Base-by-base conservation (phyloP, 768 basidiomycete species). In the Trametes cinnabarina region DNA sequence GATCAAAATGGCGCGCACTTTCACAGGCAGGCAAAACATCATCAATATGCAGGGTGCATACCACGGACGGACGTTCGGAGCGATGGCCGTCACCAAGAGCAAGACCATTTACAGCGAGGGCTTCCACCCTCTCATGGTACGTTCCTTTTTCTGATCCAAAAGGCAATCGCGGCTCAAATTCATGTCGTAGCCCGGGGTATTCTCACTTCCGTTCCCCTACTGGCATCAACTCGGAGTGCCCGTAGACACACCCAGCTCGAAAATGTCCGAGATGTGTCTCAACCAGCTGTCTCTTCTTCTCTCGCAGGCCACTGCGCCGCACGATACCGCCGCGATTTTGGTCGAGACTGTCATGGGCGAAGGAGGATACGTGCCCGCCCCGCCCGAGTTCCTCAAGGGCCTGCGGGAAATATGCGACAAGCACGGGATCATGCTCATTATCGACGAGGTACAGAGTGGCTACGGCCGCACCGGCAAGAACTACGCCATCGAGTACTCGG, bases 301-400 rank as follows among this genome's bases (percentile, higher is more conserved):
- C 58, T 74, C 76, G 48, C 95, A 98, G 71, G 92, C 94, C 71
- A 87, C 86, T 7, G 79, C 87, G 1, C 90, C 94, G 0, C 72
- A 74, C 4, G 95, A 98, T 70, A 95, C 94, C 0, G 93, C 95
- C 2, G 94, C 94, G n/a, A 87, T 98, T 67, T 74, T 98, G 62
- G 73, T 98, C 40, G 96, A 98, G 77, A 91, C 96, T 40, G 88
- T 98, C 1, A 79, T 98, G 28, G 95, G 94, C 23, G 96, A 98
- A 72, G 96, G 96, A 34, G 96, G 96, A 1, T 98, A 98, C 72
- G 90, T 97, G 15, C 86, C 92, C 26, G 92, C 94, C 0, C 92
- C 94, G 0, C 68, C 83, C 1, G 82, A 83, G 20, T 98, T 90
- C 77, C 72, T 98, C 58, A 79, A 82, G 44, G 92, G 92, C 20